Evolutionary conservation across 768 basidiomycete genomes (phyloP), one percentile per base, ranked within the genome.

Genomic region (Kwoniella mangroviensis): DNA sequence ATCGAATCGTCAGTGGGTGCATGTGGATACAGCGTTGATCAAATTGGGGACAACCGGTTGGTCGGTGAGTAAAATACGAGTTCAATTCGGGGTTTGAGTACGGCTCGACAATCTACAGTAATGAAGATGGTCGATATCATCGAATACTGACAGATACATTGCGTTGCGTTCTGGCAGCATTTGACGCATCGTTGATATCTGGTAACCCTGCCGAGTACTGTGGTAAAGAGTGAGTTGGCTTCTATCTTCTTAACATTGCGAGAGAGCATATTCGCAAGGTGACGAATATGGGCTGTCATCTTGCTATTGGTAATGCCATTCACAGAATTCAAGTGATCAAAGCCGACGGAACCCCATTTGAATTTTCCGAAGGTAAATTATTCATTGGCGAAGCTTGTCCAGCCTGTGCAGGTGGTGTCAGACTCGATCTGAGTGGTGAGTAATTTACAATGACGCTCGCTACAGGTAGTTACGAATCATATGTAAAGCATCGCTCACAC

Each of bases 371-470:
- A 49, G 68, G 68, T 26, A 26, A 51, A 34, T 56, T 69, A 3
- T 63, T 63, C 53, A 56, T 63, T n/a, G 63, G 68, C 11, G 68
- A 69, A 2, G 61, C 61, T 22, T 69, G 68, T 64, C 61, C 53
- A 6, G 62, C 40, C 10, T 62, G 61, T 15, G 28, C 13, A 26
- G 62, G 54, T 13, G 45, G 53, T 9, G 28, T 41, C 2, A 64
- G 43, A 21, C 40, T 69, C 12, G 68, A 69, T 53, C 17, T 69
- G 9, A 54, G 61, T 40, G 61, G 68, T 69, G 41, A 63, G 68
- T 64, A 10, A 2, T 26, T 2, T 26, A 28, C 28, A 28, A 5
- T 28, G 6, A 28, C 28, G 28, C 28, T 28, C 28, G 28, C 28
- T 5, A 28, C 6, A 3, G 28, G 28, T 0, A 28, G 4, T 5